These are phyloP conservation scores for Epichloe aotearoae DNA, from an alignment of 2,329 filamentous ascomycete genomes.

Conservation along the genomic window DNA sequence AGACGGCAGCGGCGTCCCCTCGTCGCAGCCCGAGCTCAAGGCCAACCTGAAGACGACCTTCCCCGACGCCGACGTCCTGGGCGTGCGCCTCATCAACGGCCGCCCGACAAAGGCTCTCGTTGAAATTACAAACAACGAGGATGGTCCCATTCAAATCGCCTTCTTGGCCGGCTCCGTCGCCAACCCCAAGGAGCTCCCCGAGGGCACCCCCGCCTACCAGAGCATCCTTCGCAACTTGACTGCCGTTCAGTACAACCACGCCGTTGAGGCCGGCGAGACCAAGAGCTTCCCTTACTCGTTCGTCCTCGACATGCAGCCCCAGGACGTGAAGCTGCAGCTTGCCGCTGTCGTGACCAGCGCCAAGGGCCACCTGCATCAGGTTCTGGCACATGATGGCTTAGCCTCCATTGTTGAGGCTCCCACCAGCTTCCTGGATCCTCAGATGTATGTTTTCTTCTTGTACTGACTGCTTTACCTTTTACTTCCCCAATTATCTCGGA, in stretches of 20 bases:
- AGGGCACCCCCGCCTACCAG: conserved; percentile 28
- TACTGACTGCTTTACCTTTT: not conserved
- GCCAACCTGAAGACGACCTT: conserved; percentile 52
- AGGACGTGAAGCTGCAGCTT: conserved; percentile 71
- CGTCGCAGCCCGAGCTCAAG: conserved; percentile 6
- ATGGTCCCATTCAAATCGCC: conserved; percentile 57
- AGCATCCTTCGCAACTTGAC: conserved; percentile 76
- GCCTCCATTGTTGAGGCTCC: conserved; percentile 83
- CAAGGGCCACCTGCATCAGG: conserved; percentile 58
- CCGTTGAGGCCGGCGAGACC: conserved; percentile 63
- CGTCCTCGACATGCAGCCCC: conserved; percentile 80
- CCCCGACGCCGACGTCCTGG: conserved; percentile 70
- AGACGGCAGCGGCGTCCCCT: not conserved
- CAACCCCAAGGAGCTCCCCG: conserved; percentile 37
- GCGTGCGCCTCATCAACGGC: conserved; percentile 91
- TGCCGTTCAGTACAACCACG: conserved; percentile 55
- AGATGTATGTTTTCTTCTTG: conserved; percentile 55
- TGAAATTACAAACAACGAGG: conserved; percentile 75
- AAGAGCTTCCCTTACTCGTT: conserved; percentile 73
- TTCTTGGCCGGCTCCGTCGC: conserved; percentile 66
- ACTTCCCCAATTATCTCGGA: too few species aligned
- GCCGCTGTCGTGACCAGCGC: conserved; percentile 57
- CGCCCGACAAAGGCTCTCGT: conserved; percentile 71
- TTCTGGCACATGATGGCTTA: conserved; percentile 68
- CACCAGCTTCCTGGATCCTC: conserved; percentile 83